phyloP scores from a whole-genome alignment of 1,284 basidiomycete genomes.

The Cryptococcus deneoformans region DNA sequence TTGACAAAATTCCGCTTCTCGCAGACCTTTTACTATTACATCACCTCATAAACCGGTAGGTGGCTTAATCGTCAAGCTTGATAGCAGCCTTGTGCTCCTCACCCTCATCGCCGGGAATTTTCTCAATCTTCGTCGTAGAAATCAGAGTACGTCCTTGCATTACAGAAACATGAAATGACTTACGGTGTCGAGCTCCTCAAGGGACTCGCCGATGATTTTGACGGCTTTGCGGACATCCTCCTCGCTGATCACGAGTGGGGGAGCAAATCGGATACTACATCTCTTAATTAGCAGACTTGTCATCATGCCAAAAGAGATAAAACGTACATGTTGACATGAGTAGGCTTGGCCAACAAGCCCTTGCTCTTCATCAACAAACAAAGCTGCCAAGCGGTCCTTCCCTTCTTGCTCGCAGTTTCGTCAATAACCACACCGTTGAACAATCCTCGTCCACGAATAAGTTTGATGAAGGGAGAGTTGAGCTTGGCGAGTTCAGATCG shows the following conservation, averaged over 20 bases:
- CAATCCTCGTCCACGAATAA: slow-evolving; percentile 80
- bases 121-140: slow-evolving; percentile 55
- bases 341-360: slow-evolving; percentile 88
- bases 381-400: slow-evolving; percentile 91
- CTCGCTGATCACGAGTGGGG: slow-evolving; percentile 88
- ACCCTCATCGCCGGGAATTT: slow-evolving; percentile 64
- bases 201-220: slow-evolving; percentile 68
- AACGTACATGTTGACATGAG: slow-evolving; percentile 85
- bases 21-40: too few species aligned
- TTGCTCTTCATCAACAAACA: slow-evolving; percentile 89
- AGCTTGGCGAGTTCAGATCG: slow-evolving; percentile 63
- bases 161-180: slow-evolving; percentile 26
- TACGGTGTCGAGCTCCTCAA: slow-evolving; percentile 79
- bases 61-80: slow-evolving; percentile 31
- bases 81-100: slow-evolving; percentile 39
- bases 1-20: too few species aligned
- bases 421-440: slow-evolving; percentile 95
- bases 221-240: slow-evolving; percentile 75
- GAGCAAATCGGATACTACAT: slow-evolving; percentile 85
- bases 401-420: slow-evolving; percentile 68
- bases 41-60: too few species aligned
- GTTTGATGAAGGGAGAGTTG: slow-evolving; percentile 66
- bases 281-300: neutral
- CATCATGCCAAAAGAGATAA: neutral
- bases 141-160: neutral